Base-by-base conservation (phyloP, 768 basidiomycete genomes). In the Russula virescens region DNA sequence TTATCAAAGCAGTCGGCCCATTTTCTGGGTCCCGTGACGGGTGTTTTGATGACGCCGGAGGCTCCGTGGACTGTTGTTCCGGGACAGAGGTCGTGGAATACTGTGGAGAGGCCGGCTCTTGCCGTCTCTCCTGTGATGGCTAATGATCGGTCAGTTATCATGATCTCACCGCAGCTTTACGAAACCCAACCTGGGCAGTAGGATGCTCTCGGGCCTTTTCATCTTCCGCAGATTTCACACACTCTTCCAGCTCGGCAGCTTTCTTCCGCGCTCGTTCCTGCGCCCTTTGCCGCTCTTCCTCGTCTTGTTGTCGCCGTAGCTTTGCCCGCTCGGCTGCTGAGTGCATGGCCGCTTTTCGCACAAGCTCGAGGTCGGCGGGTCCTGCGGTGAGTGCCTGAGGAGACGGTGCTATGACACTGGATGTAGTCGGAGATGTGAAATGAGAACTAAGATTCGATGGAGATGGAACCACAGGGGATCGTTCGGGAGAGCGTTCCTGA, bases 271-370 rank as follows among this genome's bases (percentile, higher is more conserved):
- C 94, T 18, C 93, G 79, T 68, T 94, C 91, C 67, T 83, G 83
- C 72, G 88, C 87, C 51, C 83, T 86, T 70, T 91, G 86, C 18
- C 92, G 80, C 67, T 89, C 87, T 64, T 85, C 87, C 71, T 95
- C 94, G 68, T 94, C 93, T 55, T 88, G 81, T 69, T 90, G 86
- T 51, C 91, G 78, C 58, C 93, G 79, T 64, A 87, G 81, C 69
- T 84, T 87, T 7, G 93, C 93, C 45, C 91, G 82, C 64, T 90
- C 91, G 2, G 93, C 93, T 7, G 89, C 89, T 58, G 74, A 81
- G 63, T 92, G 91, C 93, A 94, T 94, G 19, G 86, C 75, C 50
- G 85, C 83, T 71, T 89, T 88, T 61, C 82, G 80, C n/a, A 77
- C 81, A 55, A 83, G 83, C 55, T 91, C 88, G 34, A 89, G 31